A percentile compares a stretch with the other conserved stretches of the same genome.
Evolutionary conservation across 352 stramenopile species (phyloP).

Genomic region (Pythium folliculosum): DNA sequence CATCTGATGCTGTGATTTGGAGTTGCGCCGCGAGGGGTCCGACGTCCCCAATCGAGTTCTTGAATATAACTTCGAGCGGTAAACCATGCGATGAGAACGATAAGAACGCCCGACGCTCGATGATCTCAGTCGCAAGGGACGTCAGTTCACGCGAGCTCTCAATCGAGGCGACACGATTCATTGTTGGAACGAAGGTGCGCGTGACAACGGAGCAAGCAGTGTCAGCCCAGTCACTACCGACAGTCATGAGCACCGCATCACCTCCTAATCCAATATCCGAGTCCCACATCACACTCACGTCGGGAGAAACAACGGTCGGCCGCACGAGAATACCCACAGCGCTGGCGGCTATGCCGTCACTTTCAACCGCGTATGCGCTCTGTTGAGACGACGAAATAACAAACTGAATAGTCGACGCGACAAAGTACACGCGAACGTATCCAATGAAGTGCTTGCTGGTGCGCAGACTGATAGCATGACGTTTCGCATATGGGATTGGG

Average conservation of each 20-base stretch:
- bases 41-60: neutral
- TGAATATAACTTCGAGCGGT: neutral
- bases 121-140: neutral
- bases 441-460: constrained; percentile 38
- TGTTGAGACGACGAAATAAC: constrained; percentile 27
- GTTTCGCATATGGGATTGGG: constrained; percentile 36
- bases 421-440: constrained; percentile 43
- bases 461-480: constrained; percentile 36
- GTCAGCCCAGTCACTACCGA: neutral
- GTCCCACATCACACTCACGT: neutral
- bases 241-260: neutral
- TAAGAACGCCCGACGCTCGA: neutral
- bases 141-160: neutral
- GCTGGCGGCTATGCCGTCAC: constrained; percentile 39
- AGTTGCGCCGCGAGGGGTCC: neutral
- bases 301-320: neutral
- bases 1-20: neutral
- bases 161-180: neutral
- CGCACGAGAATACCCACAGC: constrained; percentile 31
- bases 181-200: neutral
- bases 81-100: neutral
- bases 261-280: neutral
- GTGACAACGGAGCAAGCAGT: neutral
- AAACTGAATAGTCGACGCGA: constrained; percentile 43
- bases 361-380: constrained; percentile 29